Conservation (phyloP, 192 early-diverging fungal genomes). For the Paraglomus brasilianum region DNA sequence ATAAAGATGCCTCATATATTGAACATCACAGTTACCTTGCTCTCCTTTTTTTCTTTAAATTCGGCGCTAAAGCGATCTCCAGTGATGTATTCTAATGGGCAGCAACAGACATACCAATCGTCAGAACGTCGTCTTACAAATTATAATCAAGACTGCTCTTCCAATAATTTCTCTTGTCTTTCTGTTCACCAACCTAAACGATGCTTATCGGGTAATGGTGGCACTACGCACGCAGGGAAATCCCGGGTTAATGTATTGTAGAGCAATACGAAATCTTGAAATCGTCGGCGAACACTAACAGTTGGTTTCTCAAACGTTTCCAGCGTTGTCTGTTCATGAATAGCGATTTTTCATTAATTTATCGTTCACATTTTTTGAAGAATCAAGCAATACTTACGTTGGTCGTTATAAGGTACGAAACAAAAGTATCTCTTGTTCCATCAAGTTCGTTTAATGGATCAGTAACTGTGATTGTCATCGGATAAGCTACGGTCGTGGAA, state of each 20-base stretch:
- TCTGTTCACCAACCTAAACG: slow-evolving; percentile 62
- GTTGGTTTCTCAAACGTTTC: slow-evolving; percentile 51
- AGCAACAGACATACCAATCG: background rate
- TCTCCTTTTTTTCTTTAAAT: slow-evolving; percentile 83
- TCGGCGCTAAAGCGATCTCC: slow-evolving; percentile 92
- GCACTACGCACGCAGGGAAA: slow-evolving; percentile 79
- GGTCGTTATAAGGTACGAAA: slow-evolving; percentile 82
- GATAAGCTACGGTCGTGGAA: background rate
- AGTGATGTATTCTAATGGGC: slow-evolving; percentile 79
- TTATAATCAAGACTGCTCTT: background rate
- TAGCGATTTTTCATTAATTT: background rate
- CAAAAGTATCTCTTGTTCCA: slow-evolving; percentile 73
- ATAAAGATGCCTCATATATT: too few relatives aligned
- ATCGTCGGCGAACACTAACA: slow-evolving; percentile 79
- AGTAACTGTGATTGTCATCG: slow-evolving; percentile 63
- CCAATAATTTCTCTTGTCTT: background rate
- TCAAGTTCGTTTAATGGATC: slow-evolving; percentile 91
- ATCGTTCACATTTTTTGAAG: background rate
- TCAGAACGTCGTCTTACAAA: background rate
- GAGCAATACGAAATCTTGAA: slow-evolving; percentile 94
- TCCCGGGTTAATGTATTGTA: slow-evolving; percentile 70
- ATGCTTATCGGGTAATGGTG: slow-evolving; percentile 90
- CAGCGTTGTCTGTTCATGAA: slow-evolving; percentile 55
- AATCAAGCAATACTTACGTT: slow-evolving; percentile 48
- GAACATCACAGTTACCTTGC: slow-evolving; percentile 37